Percentiles rank a stretch among this genome's conserved stretches.
phyloP scores from a whole-genome alignment of 257 asterid genomes.

The Forsythia viridissima region DNA sequence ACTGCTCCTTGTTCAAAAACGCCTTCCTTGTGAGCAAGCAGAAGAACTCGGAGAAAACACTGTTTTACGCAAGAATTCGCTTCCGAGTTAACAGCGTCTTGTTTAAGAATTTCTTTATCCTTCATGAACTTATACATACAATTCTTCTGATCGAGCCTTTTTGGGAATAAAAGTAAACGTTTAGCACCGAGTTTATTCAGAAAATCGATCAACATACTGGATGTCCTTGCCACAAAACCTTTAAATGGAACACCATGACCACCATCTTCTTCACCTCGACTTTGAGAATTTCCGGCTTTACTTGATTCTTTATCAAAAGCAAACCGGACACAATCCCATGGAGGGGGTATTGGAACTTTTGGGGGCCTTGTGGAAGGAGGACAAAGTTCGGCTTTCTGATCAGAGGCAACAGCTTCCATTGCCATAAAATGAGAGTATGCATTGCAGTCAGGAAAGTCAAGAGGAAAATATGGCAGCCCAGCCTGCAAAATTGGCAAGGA shows the following conservation, averaged over 20 bases:
- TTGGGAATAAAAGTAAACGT: constrained; percentile 59
- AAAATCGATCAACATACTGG: constrained; percentile 44
- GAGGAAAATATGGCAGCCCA: constrained; percentile 77
- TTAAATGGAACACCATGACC: constrained; percentile 36
- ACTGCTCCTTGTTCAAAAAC: constrained; percentile 87
- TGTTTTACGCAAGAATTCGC: constrained; percentile 31
- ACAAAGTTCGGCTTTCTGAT: constrained; percentile 39
- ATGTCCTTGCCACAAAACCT: constrained; percentile 71
- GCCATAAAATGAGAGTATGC: constrained; percentile 59
- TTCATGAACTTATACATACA: constrained; percentile 46
- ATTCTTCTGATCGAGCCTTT: constrained; percentile 37
- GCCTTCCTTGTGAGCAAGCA: constrained; percentile 70
- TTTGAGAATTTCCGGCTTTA: constrained; percentile 21
- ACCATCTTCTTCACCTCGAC: constrained; percentile 29
- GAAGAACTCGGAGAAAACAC: constrained; percentile 61
- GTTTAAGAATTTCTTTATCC: constrained; percentile 41
- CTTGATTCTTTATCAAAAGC: constrained; percentile 24
- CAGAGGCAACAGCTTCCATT: constrained; percentile 44
- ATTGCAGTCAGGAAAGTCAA: constrained; percentile 76
- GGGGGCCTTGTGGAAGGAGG: constrained; percentile 55
- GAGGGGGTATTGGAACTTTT: constrained; percentile 59
- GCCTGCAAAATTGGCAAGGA: constrained; percentile 46
- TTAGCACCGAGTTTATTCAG: constrained; percentile 29
- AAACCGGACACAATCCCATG: constrained; percentile 64
- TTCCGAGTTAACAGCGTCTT: constrained; percentile 27